phyloP scores from a whole-genome alignment of 1,284 basidiomycete genomes.

The Fomitopsis pinicola region DNA sequence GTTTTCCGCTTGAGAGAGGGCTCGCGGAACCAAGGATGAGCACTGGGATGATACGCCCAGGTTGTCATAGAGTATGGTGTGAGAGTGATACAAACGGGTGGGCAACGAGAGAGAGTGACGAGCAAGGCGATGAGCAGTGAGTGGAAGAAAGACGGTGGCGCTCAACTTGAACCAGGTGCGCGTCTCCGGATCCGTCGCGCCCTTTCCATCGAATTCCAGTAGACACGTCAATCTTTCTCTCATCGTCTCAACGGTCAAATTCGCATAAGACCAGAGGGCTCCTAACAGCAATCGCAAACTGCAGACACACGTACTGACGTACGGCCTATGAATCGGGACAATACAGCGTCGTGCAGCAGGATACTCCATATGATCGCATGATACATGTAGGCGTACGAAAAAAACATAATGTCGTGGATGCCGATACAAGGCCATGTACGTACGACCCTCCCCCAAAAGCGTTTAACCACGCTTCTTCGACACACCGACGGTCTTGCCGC shows the following conservation, averaged over 20 bases:
- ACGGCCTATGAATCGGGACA: background rate
- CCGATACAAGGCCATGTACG: conserved; percentile 3
- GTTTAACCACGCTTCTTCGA: conserved; percentile 86
- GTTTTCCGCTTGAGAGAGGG: conserved; percentile 47
- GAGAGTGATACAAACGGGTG: background rate
- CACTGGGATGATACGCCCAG: conserved; percentile 31
- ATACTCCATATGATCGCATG: conserved; percentile 3
- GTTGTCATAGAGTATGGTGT: conserved; percentile 17
- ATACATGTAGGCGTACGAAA: conserved; percentile 1
- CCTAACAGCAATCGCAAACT: too few relatives aligned
- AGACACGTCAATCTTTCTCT: background rate
- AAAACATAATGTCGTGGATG: conserved; percentile 11
- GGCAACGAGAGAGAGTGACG: background rate
- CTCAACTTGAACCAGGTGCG: background rate
- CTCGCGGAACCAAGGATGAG: conserved; percentile 53
- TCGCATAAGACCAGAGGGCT: too few relatives aligned
- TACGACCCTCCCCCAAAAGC: conserved; percentile 8
- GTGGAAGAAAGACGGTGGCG: background rate
- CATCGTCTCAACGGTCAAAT: background rate
- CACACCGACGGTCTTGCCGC: conserved; percentile 90
- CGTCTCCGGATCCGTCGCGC: background rate
- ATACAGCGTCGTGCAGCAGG: background rate
- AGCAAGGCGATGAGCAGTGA: background rate
- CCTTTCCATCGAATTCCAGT: background rate
- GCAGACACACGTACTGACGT: too few relatives aligned